Evolutionary conservation across 225 moss, liverwort and hornwort genomes (phyloP), one percentile per base, ranked within the genome.

Genomic region (Antitrichia curtipendula): DNA sequence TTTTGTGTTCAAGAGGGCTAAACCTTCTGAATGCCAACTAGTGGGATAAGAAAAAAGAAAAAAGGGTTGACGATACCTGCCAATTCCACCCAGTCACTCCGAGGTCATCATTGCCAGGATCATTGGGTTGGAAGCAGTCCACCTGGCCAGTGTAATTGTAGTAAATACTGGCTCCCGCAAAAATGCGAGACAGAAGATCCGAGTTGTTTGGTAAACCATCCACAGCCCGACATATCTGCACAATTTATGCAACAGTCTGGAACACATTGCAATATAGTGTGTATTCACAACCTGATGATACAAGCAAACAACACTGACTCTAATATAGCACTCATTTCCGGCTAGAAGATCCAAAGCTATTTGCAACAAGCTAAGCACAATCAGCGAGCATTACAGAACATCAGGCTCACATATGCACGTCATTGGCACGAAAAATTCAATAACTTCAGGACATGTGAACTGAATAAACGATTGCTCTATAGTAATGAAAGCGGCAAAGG

Each of bases 141-240:
- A 93, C 80, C 58, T 93, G 89, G 66, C 98, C 98, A 56, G 93
- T 93, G 84, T 94, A 96, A 77, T 99, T 99, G 74, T 99, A 99
- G 85, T 97, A 99, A 71, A 99, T 84, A 90, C 95, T 97, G 91
- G 95, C 95, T 71, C 95, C 98, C 25, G 97, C 98, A 80, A 94
- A 95, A 68, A 99, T 88, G 66, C 97, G 95, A 47, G 95, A 92
- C 86, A 99, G 88, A 52, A 95, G 91, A 87, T 95, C 90, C 58
- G 95, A 86, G 85, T 90, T 92, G 45, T 91, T 90, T 36, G 95
- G 94, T 57, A 91, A 89, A 52, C 83, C 80, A 83, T 97, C 98
- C 82, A 99, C 83, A 65, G 94, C 97, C 84, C 91, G 94, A 90
- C 98, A 99, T 91, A 99, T 95, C 97, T 94, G 95, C 89, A 90